Base-by-base conservation (phyloP, 2,329 filamentous ascomycete genomes). In the Tympanopsis confertula region DNA sequence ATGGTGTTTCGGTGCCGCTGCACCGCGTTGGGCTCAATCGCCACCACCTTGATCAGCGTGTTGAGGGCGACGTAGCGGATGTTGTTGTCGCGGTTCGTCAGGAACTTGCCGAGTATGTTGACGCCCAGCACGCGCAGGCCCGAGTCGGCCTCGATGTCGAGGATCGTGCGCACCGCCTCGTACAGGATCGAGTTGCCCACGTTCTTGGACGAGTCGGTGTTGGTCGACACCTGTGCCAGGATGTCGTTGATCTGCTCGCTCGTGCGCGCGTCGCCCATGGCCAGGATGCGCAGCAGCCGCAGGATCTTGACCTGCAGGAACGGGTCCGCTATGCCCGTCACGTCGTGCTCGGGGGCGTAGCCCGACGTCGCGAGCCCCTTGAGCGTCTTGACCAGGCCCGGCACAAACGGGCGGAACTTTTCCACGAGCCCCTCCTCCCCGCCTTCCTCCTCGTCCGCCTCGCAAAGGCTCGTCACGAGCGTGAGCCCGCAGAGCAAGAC, bases 191-290 rank as follows among this genome's bases (percentile, higher is more conserved):
- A 89, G 57, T 98, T 98, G 45, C 91, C 91, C 30, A 98, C 91
- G 47, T 98, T 98, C 67, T 98, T 98, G 19, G 88, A 88, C 0
- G 89, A 87, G 54, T 98, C 91, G 1, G 91, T 98, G 59, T 98
- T 98, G 29, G 89, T 96, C 37, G 91, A 91, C 39, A 98, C 91
- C 64, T 94, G 88, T 4, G 91, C 91, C 42, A 98, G 66, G 43
- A 98, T 98, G 54, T 98, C 91, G 62, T 96, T 98, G 66, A 98
- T 96, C 58, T 94, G 82, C 61, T 98, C 91, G 57, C 87, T 96
- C 19, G 86, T 87, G 42, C 86, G 72, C 10, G 78, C 68, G 57
- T 98, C 87, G 26, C 89, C 88, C 43, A 87, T 78, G 13, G 84
- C 89, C 35, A 98, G 68, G 5, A 94, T 85, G 45, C 89, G 74